These are phyloP conservation scores for Gentiana macrophylla DNA, from an alignment of 257 asterid species.

Conservation along the genomic window DNA sequence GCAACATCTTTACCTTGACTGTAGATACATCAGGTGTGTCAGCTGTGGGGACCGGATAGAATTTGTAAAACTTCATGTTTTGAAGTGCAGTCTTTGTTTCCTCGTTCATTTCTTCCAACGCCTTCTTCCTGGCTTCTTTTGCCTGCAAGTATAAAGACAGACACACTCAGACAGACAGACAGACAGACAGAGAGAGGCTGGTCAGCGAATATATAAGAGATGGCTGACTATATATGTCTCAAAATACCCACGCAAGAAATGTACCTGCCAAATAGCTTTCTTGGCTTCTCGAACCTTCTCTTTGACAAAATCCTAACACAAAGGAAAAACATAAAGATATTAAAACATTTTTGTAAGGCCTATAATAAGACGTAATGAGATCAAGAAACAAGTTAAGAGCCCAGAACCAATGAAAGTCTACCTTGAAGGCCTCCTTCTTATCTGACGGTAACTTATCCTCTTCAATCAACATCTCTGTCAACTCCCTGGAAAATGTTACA, in stretches of 20 bases:
- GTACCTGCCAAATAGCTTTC: slow-evolving; percentile 66
- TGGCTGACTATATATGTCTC: neutral
- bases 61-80: slow-evolving; percentile 62
- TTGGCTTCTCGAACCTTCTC: slow-evolving; percentile 74
- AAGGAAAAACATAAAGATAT: slow-evolving; percentile 2
- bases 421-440: slow-evolving; percentile 68
- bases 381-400: slow-evolving; percentile 3
- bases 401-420: slow-evolving; percentile 10
- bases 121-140: slow-evolving; percentile 73
- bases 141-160: slow-evolving; percentile 32
- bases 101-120: slow-evolving; percentile 58
- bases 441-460: slow-evolving; percentile 59
- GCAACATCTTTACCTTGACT: slow-evolving; percentile 48
- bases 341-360: neutral
- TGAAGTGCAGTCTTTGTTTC: slow-evolving; percentile 61
- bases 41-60: slow-evolving; percentile 70
- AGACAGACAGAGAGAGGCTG: too few species aligned
- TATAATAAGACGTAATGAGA: neutral
- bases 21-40: slow-evolving; percentile 72
- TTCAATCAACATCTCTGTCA: slow-evolving; percentile 57
- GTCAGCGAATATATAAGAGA: too few species aligned
- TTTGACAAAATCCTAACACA: slow-evolving; percentile 47
- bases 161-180: too few species aligned
- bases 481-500: slow-evolving; percentile 30
- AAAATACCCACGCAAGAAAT: neutral